phyloP scores from a whole-genome alignment of 345 rosid genomes.

The Salix dunnii region DNA sequence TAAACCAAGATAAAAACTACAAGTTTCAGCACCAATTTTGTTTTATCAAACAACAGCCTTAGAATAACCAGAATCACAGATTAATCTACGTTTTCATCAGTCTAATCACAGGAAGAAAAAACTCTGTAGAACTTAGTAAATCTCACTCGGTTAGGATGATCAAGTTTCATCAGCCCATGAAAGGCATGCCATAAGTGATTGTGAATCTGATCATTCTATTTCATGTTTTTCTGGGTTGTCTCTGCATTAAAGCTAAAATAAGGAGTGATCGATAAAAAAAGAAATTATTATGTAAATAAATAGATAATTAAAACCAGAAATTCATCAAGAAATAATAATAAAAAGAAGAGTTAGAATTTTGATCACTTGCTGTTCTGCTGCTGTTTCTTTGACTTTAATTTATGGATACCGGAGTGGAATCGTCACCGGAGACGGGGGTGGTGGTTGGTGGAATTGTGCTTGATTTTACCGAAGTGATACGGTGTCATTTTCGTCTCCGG shows the following conservation, averaged over 20 bases:
- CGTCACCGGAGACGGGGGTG: constrained; percentile 44
- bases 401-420: not conserved
- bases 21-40: not conserved
- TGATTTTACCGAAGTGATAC: constrained; percentile 47
- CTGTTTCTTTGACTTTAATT: not conserved
- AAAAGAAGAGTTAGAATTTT: not conserved
- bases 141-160: too few species aligned
- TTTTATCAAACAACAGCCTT: constrained; percentile 39
- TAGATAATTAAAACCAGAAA: too few species aligned
- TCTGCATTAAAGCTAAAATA: too few species aligned
- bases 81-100: constrained; percentile 10
- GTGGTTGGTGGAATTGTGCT: constrained; percentile 43
- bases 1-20: not conserved
- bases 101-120: too few species aligned
- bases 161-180: too few species aligned
- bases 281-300: too few species aligned
- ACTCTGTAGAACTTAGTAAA: too few species aligned
- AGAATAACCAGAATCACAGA: constrained; percentile 77
- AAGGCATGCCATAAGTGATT: too few species aligned
- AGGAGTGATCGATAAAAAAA: too few species aligned
- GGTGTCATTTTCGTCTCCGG: constrained; percentile 39
- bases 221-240: too few species aligned
- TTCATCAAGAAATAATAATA: not conserved
- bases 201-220: too few species aligned
- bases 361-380: not conserved